Conservation (phyloP, 352 stramenopile species). For the Phytophthora agathidicida region DNA sequence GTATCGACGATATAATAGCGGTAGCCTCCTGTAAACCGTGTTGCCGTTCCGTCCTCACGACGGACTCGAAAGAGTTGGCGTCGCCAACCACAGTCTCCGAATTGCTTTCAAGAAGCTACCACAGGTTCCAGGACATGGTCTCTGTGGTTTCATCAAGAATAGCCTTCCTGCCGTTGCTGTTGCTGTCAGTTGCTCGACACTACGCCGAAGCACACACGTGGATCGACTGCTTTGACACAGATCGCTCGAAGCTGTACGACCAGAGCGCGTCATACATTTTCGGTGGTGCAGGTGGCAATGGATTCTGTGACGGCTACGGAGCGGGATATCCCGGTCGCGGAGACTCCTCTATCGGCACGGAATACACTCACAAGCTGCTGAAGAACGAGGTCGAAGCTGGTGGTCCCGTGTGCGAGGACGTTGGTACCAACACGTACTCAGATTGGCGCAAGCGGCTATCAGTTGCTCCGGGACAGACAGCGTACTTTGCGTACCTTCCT, state of each 20-base stretch:
- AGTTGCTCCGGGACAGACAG: conserved; percentile 39
- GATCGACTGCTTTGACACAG: conserved; percentile 63
- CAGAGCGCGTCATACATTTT: conserved; percentile 75
- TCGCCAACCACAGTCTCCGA: conserved; percentile 21
- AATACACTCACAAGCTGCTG: conserved; percentile 75
- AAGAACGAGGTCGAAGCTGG: conserved; percentile 68
- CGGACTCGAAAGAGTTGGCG: conserved; percentile 21
- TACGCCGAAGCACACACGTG: conserved; percentile 55
- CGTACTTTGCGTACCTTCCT: conserved; percentile 62
- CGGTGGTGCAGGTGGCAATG: conserved; percentile 63
- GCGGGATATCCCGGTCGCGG: conserved; percentile 65
- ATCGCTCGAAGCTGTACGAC: conserved; percentile 64
- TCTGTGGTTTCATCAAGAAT: conserved; percentile 17
- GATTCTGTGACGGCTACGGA: conserved; percentile 68
- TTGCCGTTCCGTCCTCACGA: conserved; percentile 15
- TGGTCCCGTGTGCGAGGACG: conserved; percentile 46
- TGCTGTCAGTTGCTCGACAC: conserved; percentile 17
- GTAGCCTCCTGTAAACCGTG: conserved; percentile 12
- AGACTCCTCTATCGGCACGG: conserved; percentile 48
- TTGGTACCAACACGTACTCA: conserved; percentile 57
- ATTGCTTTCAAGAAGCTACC: conserved; percentile 6
- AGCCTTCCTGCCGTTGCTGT: conserved; percentile 11
- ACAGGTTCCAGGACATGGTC: conserved; percentile 17
- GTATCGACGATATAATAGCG: neutral
- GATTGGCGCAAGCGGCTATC: conserved; percentile 63